Evolutionary conservation across 371 early-diverging fungal species (phyloP), one percentile per base, ranked within the genome.

Genomic region (Saksenaea oblongispora): DNA sequence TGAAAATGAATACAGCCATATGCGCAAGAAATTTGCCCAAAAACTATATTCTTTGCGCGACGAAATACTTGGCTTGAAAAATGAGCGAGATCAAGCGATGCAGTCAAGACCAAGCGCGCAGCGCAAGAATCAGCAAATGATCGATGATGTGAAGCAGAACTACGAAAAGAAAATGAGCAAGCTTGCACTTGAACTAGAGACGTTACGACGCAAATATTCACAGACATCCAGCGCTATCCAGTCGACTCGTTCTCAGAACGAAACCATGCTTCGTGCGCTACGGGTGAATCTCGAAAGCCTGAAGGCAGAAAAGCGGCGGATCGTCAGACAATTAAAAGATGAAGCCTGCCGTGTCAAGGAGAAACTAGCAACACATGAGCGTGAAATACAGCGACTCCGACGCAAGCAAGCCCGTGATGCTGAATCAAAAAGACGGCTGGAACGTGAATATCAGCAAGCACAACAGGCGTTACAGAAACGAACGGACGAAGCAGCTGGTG

Each of bases 261-360:
- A 87, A 62, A 72, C 70, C 34, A 76, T 80, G 60, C 58, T 88
- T 3, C 77, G 83, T 26, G 75, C 77, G 0, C 71, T 88, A 53
- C 78, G 80, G 28, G 72, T 73, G 15, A 79, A 80, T 51, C 79
- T 89, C 10, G 87, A 89, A 63, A 80, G 76, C 1, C 84, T 87
- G 58, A 88, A 86, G 72, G 76, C 80, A 11, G 94, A 94, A 68
- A 93, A 93, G 65, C 65, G 82, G n/a, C 84, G 88, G 3, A 89
- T 92, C 87, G 69, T 91, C 65, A 90, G 88, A 64, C 87, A 90
- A 13, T 88, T 92, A 82, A 90, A 90, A 66, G 87, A 87, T 42
- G 91, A 92, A 63, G 84, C 87, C 3, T 81, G 87, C 58, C 79
- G 84, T 11, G 83, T 84, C 66, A 84, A 89, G 58, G 90, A 89